Evolutionary conservation across 2,329 filamentous ascomycete genomes (phyloP), one percentile per base, ranked within the genome.

Genomic region (Fusarium xylarioides): DNA sequence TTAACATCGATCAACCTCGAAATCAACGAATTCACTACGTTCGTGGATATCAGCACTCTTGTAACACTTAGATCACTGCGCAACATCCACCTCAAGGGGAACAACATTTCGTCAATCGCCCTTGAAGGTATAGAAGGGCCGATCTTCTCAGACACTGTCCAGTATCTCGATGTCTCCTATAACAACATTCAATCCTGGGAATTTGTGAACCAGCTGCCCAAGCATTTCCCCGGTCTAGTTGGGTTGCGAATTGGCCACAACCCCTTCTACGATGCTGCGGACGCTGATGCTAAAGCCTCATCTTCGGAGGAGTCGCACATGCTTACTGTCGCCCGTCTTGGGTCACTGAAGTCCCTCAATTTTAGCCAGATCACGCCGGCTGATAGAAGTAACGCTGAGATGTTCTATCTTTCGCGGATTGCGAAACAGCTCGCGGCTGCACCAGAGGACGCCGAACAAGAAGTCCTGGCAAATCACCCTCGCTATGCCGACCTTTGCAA

Each of bases 321-420:
- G 93, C 87, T 98, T 53, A 94, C 93, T 2, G 85, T 97, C 32
- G 93, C 92, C 34, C 92, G 95, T 5, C 85, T 98, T 3, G 87
- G 88, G 2, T 83, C 84, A 4, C 87, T 98, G 15, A 87, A 87
- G 59, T 86, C 85, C 2, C 87, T 98, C 35, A 96, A 96, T 79
- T 94, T 93, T 80, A 91, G 91, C 70, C 83, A 85, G 21, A 91
- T 98, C 74, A 91, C 91, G 0, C 76, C 85, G 2, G 89, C 91
- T 46, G 95, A 98, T 80, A 90, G 95, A 23, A 87, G 90, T 60
- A 96, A 98, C 78, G 95, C 95, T 9, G 96, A 98, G 76, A 91
- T 95, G 78, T 99, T 97, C 81, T 99, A 99, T 80, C 89, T 98
- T 16, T 93, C 92, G 2, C 89, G 93, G 60, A 96, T 98, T 65